A percentile compares a stretch with the other conserved stretches of the same genome.
Conservation (phyloP, 345 rosid genomes). For the Eucalyptus sp. region DNA sequence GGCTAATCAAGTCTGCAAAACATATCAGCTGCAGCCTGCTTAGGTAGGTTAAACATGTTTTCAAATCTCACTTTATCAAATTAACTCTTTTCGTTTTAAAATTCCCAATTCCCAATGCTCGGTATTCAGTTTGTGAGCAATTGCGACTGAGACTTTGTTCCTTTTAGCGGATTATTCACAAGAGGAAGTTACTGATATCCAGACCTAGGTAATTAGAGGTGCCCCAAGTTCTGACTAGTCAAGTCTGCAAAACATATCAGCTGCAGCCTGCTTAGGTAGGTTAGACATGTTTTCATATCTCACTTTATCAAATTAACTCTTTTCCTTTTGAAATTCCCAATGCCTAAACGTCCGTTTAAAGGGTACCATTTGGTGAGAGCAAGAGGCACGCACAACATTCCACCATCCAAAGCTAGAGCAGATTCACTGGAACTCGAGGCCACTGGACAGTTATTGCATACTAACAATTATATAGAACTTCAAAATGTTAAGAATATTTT, state of each 20-base stretch:
- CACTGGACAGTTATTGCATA: background rate
- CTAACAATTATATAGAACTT: background rate
- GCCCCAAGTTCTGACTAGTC: background rate
- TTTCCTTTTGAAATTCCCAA: background rate
- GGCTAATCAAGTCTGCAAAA: background rate
- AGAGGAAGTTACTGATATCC: background rate
- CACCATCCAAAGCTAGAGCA: background rate
- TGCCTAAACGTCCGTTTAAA: background rate
- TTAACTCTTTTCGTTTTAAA: background rate
- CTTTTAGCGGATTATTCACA: background rate
- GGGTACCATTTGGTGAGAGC: background rate
- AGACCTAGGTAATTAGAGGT: background rate
- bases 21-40: background rate
- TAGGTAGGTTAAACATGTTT: background rate
- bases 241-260: background rate
- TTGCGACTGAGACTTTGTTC: background rate
- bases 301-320: background rate
- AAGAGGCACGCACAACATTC: background rate
- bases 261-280: background rate
- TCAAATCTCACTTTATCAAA: background rate
- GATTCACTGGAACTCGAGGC: background rate
- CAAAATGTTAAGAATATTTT: background rate
- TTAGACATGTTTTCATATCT: background rate
- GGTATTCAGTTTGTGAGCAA: background rate
- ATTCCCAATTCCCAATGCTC: background rate